Base-by-base conservation (phyloP, 371 early-diverging fungal genomes). In the Mortierella sp. region DNA sequence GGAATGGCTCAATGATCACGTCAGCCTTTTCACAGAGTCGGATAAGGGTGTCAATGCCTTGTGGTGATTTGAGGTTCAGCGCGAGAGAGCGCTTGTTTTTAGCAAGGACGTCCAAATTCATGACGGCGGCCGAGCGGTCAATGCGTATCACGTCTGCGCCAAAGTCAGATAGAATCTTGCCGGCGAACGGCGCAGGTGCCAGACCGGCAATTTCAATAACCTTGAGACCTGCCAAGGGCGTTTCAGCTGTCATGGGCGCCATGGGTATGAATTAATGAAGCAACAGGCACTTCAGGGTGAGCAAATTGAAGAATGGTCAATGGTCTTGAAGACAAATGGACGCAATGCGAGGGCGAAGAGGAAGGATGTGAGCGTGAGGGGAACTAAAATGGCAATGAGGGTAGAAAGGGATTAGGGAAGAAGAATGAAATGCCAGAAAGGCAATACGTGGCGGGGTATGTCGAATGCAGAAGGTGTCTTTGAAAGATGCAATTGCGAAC, bases 131-230 rank as follows among this genome's bases (percentile, higher is more conserved):
- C 7, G 83, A 69, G n/a, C 87, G 79, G 50, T 93, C 93, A 44
- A 93, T 75, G 27, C 93, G 88, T 56, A 93, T 80, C 0, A 93
- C 92, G 41, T 86, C 82, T 4, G 92, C 93, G 21, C 93, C 93
- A 82, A 88, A 90, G 70, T 93, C 93, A 23, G 90, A 70, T 14
- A 93, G 80, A 11, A 92, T 81, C 85, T 91, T 84, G 15, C 90
- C 90, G 12, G 88, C 87, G 81, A 85, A 92, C 0, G 92, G 92
- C 2, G 83, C 92, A 39, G 92, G 91, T 19, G 92, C 93, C 28
- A 93, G 81, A 2, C 93, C 93, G 6, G 89, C 91, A 50, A 93
- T 81, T 72, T 93, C 93, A 54, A 93, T 62, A 0, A 93, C 92
- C 30, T 65, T 79, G 28, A 90, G 72, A 14, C 86, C 86, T 1